These are phyloP conservation scores for Fonsecaea monophora DNA, from an alignment of 2,329 filamentous ascomycete genomes.

Conservation along the genomic window DNA sequence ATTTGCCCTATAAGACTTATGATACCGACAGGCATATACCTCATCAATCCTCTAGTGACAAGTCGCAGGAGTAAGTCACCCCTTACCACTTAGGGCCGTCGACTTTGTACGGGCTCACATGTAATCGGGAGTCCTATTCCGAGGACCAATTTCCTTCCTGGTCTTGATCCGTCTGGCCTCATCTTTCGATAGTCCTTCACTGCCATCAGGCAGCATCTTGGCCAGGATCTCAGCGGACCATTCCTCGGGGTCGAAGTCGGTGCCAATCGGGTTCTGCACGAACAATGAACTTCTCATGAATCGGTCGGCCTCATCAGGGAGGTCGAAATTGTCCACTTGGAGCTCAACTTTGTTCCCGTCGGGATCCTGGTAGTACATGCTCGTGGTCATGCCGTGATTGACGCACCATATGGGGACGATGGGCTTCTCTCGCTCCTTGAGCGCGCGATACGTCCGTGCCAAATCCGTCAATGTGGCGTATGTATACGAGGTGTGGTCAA, in stretches of 20 bases:
- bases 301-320: constrained; percentile 19
- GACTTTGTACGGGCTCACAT: background rate
- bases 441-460: constrained; percentile 46
- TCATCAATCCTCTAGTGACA: background rate
- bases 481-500: constrained; percentile 55
- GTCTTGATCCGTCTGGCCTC: constrained; percentile 18
- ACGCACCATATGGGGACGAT: constrained; percentile 51
- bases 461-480: constrained; percentile 49
- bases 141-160: constrained; percentile 23
- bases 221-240: constrained; percentile 17
- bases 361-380: constrained; percentile 59
- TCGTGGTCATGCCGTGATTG: constrained; percentile 58
- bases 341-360: constrained; percentile 58
- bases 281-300: constrained; percentile 22
- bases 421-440: constrained; percentile 18
- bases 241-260: constrained; percentile 27
- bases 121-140: constrained; percentile 2
- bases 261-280: constrained; percentile 27
- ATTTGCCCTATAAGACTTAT: background rate
- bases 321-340: constrained; percentile 54
- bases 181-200: constrained; percentile 14
- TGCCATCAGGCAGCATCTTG: constrained; percentile 5
- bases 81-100: background rate
- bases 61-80: background rate
- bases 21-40: background rate